phyloP scores from a whole-genome alignment of 768 basidiomycete species.

The Mycena metata region DNA sequence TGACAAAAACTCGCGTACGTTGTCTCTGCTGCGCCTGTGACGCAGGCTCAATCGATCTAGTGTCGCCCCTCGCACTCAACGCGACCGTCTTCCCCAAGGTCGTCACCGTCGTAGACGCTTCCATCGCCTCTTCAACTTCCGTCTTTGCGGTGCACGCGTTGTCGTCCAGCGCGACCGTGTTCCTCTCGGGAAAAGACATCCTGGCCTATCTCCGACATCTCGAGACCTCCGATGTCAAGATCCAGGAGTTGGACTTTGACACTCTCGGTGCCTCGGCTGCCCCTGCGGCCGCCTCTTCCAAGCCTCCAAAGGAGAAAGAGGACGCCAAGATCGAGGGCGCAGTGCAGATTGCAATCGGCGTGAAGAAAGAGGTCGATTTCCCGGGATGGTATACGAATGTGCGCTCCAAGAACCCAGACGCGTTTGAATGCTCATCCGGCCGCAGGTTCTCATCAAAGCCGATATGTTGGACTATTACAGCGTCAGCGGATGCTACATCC shows the following conservation, averaged over 20 bases:
- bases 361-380: conserved; percentile 97
- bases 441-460: conserved; percentile 94
- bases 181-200: conserved; percentile 86
- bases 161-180: conserved; percentile 78
- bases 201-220: conserved; percentile 77
- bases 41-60: conserved; percentile 54
- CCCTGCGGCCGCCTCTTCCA: conserved; percentile 54
- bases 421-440: conserved; percentile 22
- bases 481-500: conserved; percentile 98
- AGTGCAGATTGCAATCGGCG: conserved; percentile 92
- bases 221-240: conserved; percentile 72
- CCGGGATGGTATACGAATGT: conserved; percentile 95
- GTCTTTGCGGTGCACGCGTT: conserved; percentile 83
- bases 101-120: conserved; percentile 80
- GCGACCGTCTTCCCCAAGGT: conserved; percentile 76
- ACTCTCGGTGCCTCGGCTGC: conserved; percentile 61
- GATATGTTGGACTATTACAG: conserved; percentile 99
- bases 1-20: conserved; percentile 89
- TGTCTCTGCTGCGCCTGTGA: conserved; percentile 13
- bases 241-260: conserved; percentile 82
- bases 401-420: conserved; percentile 40
- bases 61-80: conserved; percentile 85
- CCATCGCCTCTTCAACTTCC: conserved; percentile 77
- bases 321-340: conserved; percentile 89
- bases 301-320: conserved; percentile 71